Percentiles rank a stretch among this genome's conserved stretches.
These are phyloP conservation scores for Trichoderma atrobrunneum DNA, from an alignment of 2,329 filamentous ascomycete genomes.

Conservation along the genomic window DNA sequence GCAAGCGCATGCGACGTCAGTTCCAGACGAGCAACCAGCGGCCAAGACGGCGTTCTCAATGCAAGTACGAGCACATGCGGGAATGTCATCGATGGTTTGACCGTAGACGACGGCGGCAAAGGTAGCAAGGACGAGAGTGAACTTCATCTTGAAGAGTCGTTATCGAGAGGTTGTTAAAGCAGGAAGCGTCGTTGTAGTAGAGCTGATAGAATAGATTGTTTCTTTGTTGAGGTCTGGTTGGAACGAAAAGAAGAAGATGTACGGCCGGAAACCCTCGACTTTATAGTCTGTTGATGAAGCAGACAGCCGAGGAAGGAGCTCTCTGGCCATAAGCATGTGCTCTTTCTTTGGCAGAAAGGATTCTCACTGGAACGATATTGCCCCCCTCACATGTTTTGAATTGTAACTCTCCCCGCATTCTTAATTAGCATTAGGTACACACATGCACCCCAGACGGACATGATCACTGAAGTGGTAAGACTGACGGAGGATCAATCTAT, in stretches of 20 bases:
- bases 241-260: neutral
- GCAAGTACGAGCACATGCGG: slow-evolving; percentile 38
- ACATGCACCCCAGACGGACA: slow-evolving; percentile 11
- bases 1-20: neutral
- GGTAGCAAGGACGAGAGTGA: slow-evolving; percentile 33
- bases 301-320: neutral
- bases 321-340: neutral
- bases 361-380: neutral
- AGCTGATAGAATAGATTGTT: neutral
- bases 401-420: slow-evolving; percentile 1
- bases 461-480: slow-evolving; percentile 3
- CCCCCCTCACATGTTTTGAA: neutral
- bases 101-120: slow-evolving; percentile 35
- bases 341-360: neutral
- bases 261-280: neutral
- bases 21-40: neutral
- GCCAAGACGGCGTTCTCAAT: slow-evolving; percentile 31
- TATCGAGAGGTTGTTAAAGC: neutral
- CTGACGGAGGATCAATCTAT: neutral
- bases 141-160: slow-evolving; percentile 38
- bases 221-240: neutral
- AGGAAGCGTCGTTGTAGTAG: neutral
- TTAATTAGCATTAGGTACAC: neutral
- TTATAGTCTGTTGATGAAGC: neutral
- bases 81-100: slow-evolving; percentile 35